Percentiles rank a stretch among this genome's conserved stretches.
These are phyloP conservation scores for Mollisia scopiformis DNA, from an alignment of 2,329 filamentous ascomycete species.

Conservation along the genomic window DNA sequence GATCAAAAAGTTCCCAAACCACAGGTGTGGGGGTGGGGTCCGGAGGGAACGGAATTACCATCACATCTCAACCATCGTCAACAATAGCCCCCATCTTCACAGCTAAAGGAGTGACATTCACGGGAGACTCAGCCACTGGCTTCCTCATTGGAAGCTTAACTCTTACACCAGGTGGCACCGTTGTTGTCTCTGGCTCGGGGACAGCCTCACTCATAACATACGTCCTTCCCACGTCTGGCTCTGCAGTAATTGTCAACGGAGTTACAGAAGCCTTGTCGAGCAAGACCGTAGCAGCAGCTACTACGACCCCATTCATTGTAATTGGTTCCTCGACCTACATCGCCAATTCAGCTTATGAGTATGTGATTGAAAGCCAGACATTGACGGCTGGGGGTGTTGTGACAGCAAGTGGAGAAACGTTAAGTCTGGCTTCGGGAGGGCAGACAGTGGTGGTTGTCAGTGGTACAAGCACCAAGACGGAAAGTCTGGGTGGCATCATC, in stretches of 20 bases:
- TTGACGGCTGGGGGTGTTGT: conserved; percentile 11
- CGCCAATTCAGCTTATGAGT: conserved; percentile 9
- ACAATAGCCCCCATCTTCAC: conserved; percentile 2
- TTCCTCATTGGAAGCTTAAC: conserved; percentile 18
- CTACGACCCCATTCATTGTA: not conserved
- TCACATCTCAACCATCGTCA: not conserved
- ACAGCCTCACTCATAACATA: not conserved
- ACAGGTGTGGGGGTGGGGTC: not conserved
- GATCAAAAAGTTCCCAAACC: not conserved
- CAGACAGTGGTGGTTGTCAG: not conserved
- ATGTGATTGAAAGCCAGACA: conserved; percentile 11
- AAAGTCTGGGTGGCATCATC: conserved; percentile 1
- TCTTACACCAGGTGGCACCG: conserved; percentile 14
- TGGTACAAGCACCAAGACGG: not conserved
- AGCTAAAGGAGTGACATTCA: conserved; percentile 1
- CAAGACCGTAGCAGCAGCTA: not conserved
- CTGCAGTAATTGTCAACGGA: not conserved
- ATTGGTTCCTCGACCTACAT: conserved; percentile 4
- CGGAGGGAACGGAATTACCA: not conserved
- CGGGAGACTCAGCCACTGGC: conserved; percentile 9
- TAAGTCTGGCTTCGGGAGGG: not conserved
- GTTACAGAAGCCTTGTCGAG: not conserved
- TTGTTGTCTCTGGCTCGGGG: not conserved
- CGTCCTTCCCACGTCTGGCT: not conserved
- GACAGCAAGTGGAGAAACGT: not conserved